A percentile compares a stretch with the other conserved stretches of the same genome.
phyloP scores from a whole-genome alignment of 805 yeast genomes.

The Ogataea thermomethanolica region DNA sequence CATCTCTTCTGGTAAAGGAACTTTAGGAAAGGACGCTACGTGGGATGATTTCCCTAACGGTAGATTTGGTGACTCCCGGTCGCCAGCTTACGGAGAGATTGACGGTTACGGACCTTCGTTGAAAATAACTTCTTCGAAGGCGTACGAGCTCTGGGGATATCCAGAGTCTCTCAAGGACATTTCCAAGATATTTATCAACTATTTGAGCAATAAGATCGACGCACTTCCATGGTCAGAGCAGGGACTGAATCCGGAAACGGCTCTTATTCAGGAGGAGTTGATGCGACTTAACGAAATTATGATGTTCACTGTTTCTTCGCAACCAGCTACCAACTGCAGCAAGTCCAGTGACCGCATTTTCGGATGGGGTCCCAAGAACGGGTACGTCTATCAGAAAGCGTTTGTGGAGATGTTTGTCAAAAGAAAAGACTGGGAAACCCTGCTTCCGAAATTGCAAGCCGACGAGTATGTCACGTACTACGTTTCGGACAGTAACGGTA shows the following conservation, averaged over 20 bases:
- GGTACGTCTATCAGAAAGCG: slow-evolving; percentile 87
- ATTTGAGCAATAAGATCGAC: slow-evolving; percentile 69
- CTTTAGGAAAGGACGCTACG: slow-evolving; percentile 81
- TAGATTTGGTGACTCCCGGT: slow-evolving; percentile 89
- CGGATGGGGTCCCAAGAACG: slow-evolving; percentile 97
- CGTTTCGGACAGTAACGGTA: slow-evolving; percentile 59
- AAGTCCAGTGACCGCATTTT: slow-evolving; percentile 78
- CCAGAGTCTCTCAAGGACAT: slow-evolving; percentile 63
- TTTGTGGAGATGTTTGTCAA: slow-evolving; percentile 89
- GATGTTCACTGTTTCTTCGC: slow-evolving; percentile 87
- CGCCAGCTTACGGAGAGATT: slow-evolving; percentile 97
- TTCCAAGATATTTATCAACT: slow-evolving; percentile 62
- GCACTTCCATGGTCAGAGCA: slow-evolving; percentile 91
- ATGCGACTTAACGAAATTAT: slow-evolving; percentile 72
- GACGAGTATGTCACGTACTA: slow-evolving; percentile 66
- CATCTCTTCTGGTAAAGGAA: slow-evolving; percentile 80
- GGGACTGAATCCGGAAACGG: slow-evolving; percentile 84
- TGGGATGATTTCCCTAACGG: slow-evolving; percentile 99
- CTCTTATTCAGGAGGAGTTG: slow-evolving; percentile 86
- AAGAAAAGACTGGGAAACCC: slow-evolving; percentile 60
- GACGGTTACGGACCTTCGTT: slow-evolving; percentile 95
- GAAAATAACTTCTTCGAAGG: slow-evolving; percentile 66
- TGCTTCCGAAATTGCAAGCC: slow-evolving; percentile 51
- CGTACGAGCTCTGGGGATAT: slow-evolving; percentile 74
- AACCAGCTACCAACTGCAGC: slow-evolving; percentile 86